These are phyloP conservation scores for Mycena maculata DNA, from an alignment of 768 basidiomycete species.

Conservation along the genomic window DNA sequence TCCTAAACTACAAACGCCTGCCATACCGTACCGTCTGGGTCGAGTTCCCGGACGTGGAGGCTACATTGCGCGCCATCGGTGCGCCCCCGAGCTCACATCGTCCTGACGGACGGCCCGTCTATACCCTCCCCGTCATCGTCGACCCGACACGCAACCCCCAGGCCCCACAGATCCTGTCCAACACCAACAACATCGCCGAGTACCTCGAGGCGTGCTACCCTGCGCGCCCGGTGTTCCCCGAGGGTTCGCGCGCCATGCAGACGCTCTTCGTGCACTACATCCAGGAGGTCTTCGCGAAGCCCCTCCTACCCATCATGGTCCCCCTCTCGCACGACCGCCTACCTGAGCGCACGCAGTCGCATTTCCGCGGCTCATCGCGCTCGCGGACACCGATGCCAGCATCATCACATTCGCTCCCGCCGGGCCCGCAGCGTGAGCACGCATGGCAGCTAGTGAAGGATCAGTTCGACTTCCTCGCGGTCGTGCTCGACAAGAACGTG, in stretches of 20 bases:
- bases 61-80: conserved; percentile 64
- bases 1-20: conserved; percentile 73
- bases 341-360: conserved; percentile 62
- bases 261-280: conserved; percentile 76
- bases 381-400: conserved; percentile 19
- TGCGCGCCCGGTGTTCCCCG: conserved; percentile 75
- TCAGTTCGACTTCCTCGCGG: conserved; percentile 58
- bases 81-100: conserved; percentile 67
- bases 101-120: conserved; percentile 57
- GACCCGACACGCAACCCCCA: conserved; percentile 29
- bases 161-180: conserved; percentile 65
- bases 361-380: conserved; percentile 51
- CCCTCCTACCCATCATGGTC: conserved; percentile 76
- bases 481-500: conserved; percentile 57
- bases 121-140: too few relatives aligned
- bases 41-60: conserved; percentile 75
- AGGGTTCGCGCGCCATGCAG: conserved; percentile 75
- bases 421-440: conserved; percentile 52
- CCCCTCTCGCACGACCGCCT: conserved; percentile 74
- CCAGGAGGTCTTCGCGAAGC: conserved; percentile 71
- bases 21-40: conserved; percentile 77
- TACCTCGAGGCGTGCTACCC: conserved; percentile 78
- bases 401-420: conserved; percentile 15
- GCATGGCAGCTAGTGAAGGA: conserved; percentile 58
- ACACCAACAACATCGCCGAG: conserved; percentile 71